phyloP scores from a whole-genome alignment of 2,329 filamentous ascomycete species.

The Monascus ruber region DNA sequence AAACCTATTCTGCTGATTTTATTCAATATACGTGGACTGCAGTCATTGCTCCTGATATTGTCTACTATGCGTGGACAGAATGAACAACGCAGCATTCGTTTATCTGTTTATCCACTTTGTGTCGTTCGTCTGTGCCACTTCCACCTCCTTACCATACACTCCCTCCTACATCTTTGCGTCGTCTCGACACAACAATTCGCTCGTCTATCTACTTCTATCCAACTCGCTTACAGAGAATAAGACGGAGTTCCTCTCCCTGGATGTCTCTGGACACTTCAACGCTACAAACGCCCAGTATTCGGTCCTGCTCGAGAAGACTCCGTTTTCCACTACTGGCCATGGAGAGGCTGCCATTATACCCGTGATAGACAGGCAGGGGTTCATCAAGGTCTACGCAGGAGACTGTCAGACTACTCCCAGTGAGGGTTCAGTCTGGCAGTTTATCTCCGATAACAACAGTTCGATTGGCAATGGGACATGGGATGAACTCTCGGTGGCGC shows the following conservation, averaged over 20 bases:
- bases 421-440: slow-evolving; percentile 56
- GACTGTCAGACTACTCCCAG: slow-evolving; percentile 49
- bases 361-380: slow-evolving; percentile 54
- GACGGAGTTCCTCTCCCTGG: slow-evolving; percentile 51
- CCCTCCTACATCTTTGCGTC: slow-evolving; percentile 60
- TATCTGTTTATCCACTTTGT: slow-evolving; percentile 8
- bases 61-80: not conserved
- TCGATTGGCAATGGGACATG: slow-evolving; percentile 44
- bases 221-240: slow-evolving; percentile 33
- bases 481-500: slow-evolving; percentile 32
- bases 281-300: slow-evolving; percentile 31
- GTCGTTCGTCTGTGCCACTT: slow-evolving; percentile 9
- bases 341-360: slow-evolving; percentile 55
- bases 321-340: slow-evolving; percentile 29
- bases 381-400: slow-evolving; percentile 63
- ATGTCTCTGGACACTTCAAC: slow-evolving; percentile 49
- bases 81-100: slow-evolving; percentile 5
- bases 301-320: slow-evolving; percentile 15
- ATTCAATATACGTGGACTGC: too few species aligned
- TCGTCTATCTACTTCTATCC: slow-evolving; percentile 61
- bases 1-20: too few species aligned
- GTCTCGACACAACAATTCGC: slow-evolving; percentile 38
- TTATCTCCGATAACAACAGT: slow-evolving; percentile 37
- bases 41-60: too few species aligned
- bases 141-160: slow-evolving; percentile 56